Evolutionary conservation across 768 basidiomycete genomes (phyloP), one percentile per base, ranked within the genome.

Genomic region (Zangia roseola): DNA sequence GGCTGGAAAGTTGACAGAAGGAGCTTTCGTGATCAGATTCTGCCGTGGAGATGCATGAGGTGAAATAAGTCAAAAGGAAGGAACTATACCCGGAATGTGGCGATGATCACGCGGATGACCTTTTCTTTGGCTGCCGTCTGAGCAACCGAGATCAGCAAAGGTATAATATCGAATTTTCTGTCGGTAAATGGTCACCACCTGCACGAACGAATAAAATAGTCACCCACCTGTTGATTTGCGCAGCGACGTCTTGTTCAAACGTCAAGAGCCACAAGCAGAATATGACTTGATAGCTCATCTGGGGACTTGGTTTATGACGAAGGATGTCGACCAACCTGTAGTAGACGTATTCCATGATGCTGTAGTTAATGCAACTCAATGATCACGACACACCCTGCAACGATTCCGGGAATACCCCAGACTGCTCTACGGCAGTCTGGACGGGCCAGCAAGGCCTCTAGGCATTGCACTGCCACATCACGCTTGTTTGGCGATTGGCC

Each of bases 121-220:
- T 99, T 99, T 72, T 98, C 95, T 68, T 99, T 99, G 26, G 90
- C 88, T 5, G 94, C 94, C 6, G 74, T 80, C 63, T 94, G 90
- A 3, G 93, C 93, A 33, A 92, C 82, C 39, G 86, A 81, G 26
- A 86, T 83, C 33, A 99, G 75, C 20, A 91, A 72, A 21, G 93
- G 90, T 57, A 97, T 85, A 30, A 97, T 78, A 62, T 95, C 90
- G 66, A 85, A 95, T 67, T 86, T 88, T 73, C 94, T 97, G 49
- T 10, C 8, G 13, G n/a, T 0, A 16, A 17, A 34, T 14, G 33
- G 56, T 13, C n/a, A 41, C 47, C 37, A 53, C 36, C 19, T 26
- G 20, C 43, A 50, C 31, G 20, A 44, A 30, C 17, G 41, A 24
- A 35, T 26, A 31, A 40, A 45, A 39, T 21, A 33, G 20, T 34